phyloP scores from a whole-genome alignment of 2,329 filamentous ascomycete genomes.

The Magnaporthales sp. region DNA sequence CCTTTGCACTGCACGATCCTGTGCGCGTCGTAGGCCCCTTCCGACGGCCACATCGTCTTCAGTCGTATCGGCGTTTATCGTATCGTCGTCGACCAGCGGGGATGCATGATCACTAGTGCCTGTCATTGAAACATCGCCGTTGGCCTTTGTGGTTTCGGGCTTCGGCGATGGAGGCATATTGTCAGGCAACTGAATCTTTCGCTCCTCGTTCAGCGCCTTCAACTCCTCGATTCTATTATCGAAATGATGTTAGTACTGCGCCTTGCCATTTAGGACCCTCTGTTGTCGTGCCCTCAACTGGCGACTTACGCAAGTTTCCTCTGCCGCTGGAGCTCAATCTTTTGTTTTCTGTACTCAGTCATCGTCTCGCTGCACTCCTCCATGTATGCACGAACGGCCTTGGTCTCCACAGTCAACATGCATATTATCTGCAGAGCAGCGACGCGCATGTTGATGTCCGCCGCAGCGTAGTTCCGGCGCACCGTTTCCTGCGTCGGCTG shows the following conservation, averaged over 20 bases:
- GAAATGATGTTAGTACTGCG: conserved; percentile 18
- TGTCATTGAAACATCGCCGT: conserved; percentile 52
- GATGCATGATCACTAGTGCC: conserved; percentile 55
- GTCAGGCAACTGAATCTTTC: conserved; percentile 64
- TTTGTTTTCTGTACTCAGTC: conserved; percentile 91
- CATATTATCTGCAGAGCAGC: conserved; percentile 77
- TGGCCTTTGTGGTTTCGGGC: conserved; percentile 36
- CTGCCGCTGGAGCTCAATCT: conserved; percentile 83
- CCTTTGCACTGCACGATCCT: conserved; percentile 62
- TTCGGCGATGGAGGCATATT: conserved; percentile 58
- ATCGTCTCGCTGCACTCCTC: conserved; percentile 89
- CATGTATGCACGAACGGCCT: conserved; percentile 78
- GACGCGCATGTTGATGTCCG: conserved; percentile 78
- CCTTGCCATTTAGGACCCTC: not conserved
- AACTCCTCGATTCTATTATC: conserved; percentile 57
- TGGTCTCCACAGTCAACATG: conserved; percentile 78
- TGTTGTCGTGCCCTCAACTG: not conserved
- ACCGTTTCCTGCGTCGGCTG: conserved; percentile 72
- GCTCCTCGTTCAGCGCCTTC: conserved; percentile 60
- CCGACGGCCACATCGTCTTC: conserved; percentile 56
- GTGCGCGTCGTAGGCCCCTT: conserved; percentile 51
- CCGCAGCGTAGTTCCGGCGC: conserved; percentile 57
- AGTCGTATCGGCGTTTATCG: conserved; percentile 41
- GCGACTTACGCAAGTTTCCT: conserved; percentile 54
- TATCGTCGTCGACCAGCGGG: conserved; percentile 50